Evolutionary conservation across 441 rosid species (phyloP).

Genomic region (Manihot esculenta): DNA sequence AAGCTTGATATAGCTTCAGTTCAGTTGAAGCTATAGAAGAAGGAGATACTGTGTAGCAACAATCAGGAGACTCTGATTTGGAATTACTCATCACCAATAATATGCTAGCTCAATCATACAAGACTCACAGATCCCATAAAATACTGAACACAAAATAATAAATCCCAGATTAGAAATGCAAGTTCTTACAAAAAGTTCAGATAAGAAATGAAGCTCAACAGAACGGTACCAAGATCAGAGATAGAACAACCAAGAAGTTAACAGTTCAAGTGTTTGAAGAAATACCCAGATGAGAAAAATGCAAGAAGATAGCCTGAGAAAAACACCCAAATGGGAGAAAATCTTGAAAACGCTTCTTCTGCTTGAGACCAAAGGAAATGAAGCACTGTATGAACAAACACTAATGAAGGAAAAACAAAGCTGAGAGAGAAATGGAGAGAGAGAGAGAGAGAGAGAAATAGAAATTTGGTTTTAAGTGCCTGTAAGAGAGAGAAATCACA

Average conservation of each 20-base stretch:
- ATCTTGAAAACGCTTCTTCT: background rate
- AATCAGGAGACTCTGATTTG: constrained; percentile 28
- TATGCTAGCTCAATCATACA: background rate
- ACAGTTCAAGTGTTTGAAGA: background rate
- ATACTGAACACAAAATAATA: background rate
- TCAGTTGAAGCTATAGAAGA: constrained; percentile 39
- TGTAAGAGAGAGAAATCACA: too few relatives aligned
- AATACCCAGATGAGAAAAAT: background rate
- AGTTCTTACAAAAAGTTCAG: constrained; percentile 10
- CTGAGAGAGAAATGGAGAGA: background rate
- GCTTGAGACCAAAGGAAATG: background rate
- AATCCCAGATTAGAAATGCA: constrained; percentile 3
- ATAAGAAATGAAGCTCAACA: background rate
- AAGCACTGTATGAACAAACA: background rate
- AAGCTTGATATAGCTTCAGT: constrained; percentile 73
- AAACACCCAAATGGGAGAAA: background rate
- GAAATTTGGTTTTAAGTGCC: too few relatives aligned
- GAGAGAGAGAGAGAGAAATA: background rate
- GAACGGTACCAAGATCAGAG: background rate
- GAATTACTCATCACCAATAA: constrained; percentile 40
- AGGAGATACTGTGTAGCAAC: constrained; percentile 22
- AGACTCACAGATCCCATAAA: constrained; percentile 4
- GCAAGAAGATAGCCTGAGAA: background rate
- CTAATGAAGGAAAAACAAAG: background rate
- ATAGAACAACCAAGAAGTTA: background rate